A percentile compares a stretch with the other conserved stretches of the same genome.
Conservation (phyloP, 257 asterid genomes). For the Striga asiatica region DNA sequence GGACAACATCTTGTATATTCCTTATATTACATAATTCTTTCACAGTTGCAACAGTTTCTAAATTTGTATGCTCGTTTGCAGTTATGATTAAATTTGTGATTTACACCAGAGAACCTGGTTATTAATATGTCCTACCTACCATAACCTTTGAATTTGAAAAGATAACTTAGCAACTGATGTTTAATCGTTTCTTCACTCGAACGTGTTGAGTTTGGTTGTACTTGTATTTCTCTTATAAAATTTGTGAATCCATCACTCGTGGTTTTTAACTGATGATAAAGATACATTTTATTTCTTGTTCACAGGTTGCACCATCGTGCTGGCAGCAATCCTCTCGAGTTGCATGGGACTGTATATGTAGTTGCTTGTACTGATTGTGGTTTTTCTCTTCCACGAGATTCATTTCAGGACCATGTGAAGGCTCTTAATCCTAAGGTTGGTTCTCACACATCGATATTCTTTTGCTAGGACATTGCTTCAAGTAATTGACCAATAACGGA, state of each 20-base stretch:
- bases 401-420: slow-evolving; percentile 86
- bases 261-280: slow-evolving; percentile 2
- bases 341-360: slow-evolving; percentile 85
- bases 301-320: slow-evolving; percentile 91
- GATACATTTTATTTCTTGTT: slow-evolving; percentile 5
- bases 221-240: neutral
- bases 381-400: slow-evolving; percentile 59
- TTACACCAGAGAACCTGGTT: neutral
- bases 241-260: neutral
- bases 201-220: neutral
- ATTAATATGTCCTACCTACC: neutral
- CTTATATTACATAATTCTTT: no score
- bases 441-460: slow-evolving; percentile 1
- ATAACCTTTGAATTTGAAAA: neutral
- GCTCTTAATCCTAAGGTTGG: slow-evolving; percentile 79
- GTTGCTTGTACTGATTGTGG: slow-evolving; percentile 81
- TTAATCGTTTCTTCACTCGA: neutral
- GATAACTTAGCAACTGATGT: neutral
- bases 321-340: slow-evolving; percentile 93
- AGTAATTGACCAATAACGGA: neutral
- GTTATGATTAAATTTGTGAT: neutral
- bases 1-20: neutral
- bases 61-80: neutral
- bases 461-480: neutral
- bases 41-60: no score